Evolutionary conservation across 352 stramenopile species (phyloP), one percentile per base, ranked within the genome.

Genomic region (Globisporangium barbulae): DNA sequence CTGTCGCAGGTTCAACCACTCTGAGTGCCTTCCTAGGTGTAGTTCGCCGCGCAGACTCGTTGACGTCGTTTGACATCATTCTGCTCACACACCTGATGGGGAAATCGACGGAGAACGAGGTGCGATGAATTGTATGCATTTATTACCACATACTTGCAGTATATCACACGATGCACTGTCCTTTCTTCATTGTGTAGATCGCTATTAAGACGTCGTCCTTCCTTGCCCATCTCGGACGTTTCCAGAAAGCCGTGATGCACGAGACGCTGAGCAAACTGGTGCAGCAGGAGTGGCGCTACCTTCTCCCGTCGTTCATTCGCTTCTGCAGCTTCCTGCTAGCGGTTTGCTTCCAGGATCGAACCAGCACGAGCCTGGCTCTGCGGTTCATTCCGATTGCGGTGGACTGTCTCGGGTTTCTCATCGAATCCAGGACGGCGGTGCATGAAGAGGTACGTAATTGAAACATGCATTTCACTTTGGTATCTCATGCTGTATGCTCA

Each of bases 11-110:
- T 15, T 93, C 84, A 0, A 59, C 71, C 12, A 72, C 70, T 0
- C 54, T 93, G 7, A 81, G 68, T 4, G 74, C 77, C 0, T 71
- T 91, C 15, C 59, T 91, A 17, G 68, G 70, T 9, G 30, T 76
- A 1, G 76, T 91, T 25, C 69, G 81, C 28, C 72, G 78, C 21
- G 62, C 68, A 6, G 82, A 91, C 5, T 13, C 56, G 2, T 50
- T 91, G 52, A 79, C 72, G 1, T 61, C 61, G 10, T 93, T 93
- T 45, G 84, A 93, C 52, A 63, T 91, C 50, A 53, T 89, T 10
- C 67, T 89, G 17, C 42, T 91, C 53, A 87, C 81, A 15, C 73
- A 80, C 15, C 68, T 93, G 7, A 82, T 91, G 67, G 73, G 79
- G 5, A 81, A 75, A 53, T 78, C 78, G 9, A 78, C 73, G 4